Evolutionary conservation across 495 filamentous ascomycete species (phyloP).

Genomic region (Aspergillus carlsbadensis): DNA sequence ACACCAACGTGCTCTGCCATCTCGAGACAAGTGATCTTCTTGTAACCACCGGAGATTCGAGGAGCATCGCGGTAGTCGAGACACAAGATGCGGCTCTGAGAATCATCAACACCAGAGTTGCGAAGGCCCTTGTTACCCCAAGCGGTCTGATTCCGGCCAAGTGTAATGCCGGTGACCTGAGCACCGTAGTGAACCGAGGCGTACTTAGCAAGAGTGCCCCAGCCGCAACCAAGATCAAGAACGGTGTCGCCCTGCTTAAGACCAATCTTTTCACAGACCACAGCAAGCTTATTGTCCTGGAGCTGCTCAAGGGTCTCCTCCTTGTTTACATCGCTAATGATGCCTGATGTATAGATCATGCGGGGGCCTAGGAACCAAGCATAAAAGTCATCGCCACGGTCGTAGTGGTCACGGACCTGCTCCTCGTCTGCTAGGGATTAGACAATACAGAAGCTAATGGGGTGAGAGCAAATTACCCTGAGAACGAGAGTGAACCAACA

Average conservation of each 20-base stretch:
- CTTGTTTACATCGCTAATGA: slow-evolving; percentile 63
- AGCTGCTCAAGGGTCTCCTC: slow-evolving; percentile 67
- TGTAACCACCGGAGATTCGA: slow-evolving; percentile 57
- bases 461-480: slow-evolving; percentile 48
- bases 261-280: slow-evolving; percentile 72
- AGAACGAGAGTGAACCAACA: slow-evolving; percentile 66
- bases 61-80: slow-evolving; percentile 70
- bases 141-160: slow-evolving; percentile 69
- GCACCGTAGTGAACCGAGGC: slow-evolving; percentile 64
- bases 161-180: slow-evolving; percentile 63
- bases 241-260: slow-evolving; percentile 60
- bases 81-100: slow-evolving; percentile 64
- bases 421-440: slow-evolving; percentile 56
- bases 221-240: slow-evolving; percentile 70
- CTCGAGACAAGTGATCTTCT: slow-evolving; percentile 73
- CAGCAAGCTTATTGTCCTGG: slow-evolving; percentile 68
- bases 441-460: slow-evolving; percentile 5
- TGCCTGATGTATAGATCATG: slow-evolving; percentile 73
- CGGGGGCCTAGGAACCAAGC: slow-evolving; percentile 72
- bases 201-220: slow-evolving; percentile 69
- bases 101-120: slow-evolving; percentile 57
- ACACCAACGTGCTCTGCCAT: slow-evolving; percentile 78
- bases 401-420: slow-evolving; percentile 74
- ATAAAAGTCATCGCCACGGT: slow-evolving; percentile 74
- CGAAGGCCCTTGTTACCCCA: slow-evolving; percentile 68